Conservation (phyloP, 2,329 filamentous ascomycete genomes). For the Colletotrichum tofieldiae region DNA sequence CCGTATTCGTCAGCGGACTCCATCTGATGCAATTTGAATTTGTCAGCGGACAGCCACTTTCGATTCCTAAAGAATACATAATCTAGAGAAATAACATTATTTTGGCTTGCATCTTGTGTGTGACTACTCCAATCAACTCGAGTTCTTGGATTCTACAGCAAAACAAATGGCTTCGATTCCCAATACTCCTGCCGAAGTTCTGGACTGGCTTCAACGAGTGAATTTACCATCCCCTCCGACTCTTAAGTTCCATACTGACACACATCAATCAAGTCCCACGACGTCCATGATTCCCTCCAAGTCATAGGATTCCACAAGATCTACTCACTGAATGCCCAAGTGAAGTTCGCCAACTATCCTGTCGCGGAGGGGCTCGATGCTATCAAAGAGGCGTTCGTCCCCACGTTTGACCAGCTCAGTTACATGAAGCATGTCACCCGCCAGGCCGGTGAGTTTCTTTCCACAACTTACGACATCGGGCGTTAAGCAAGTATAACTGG, state of each 20-base stretch:
- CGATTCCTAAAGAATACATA: background rate
- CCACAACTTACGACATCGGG: background rate
- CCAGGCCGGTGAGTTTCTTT: background rate
- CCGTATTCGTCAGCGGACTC: background rate
- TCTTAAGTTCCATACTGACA: background rate
- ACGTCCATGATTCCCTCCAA: constrained; percentile 7
- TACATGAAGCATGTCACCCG: constrained; percentile 29
- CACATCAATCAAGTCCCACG: background rate
- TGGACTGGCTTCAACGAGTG: background rate
- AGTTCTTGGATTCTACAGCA: too few relatives aligned
- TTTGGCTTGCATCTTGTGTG: background rate
- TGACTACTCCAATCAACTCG: background rate
- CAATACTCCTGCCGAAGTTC: background rate
- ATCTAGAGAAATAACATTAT: background rate
- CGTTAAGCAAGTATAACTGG: background rate
- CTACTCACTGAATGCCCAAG: constrained; percentile 7
- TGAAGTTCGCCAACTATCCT: constrained; percentile 15
- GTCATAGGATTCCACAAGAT: background rate
- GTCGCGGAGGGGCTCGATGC: constrained; percentile 2
- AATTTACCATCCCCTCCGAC: background rate
- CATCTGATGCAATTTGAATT: background rate
- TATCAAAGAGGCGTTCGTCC: background rate
- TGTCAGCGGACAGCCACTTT: background rate
- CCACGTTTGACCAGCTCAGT: background rate
- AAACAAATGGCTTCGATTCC: constrained; percentile 2